Conservation (phyloP, 257 asterid species). For the Fraxinus excelsior region DNA sequence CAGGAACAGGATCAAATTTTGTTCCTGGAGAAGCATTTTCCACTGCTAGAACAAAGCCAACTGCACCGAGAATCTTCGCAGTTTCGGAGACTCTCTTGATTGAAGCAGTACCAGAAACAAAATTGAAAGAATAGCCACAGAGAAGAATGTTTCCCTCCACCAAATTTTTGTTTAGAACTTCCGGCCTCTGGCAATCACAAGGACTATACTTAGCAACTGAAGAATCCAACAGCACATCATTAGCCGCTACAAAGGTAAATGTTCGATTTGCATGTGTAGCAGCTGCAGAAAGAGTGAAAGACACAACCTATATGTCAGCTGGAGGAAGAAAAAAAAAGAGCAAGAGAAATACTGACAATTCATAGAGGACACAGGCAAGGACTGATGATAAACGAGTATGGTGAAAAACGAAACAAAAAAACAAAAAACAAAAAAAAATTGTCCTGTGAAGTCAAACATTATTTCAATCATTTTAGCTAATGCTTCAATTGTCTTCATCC, state of each 20-base stretch:
- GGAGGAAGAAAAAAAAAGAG: conserved; percentile 1
- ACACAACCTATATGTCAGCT: conserved; percentile 24
- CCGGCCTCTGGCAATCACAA: conserved; percentile 94
- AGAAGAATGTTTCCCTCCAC: conserved; percentile 94
- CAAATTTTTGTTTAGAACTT: conserved; percentile 76
- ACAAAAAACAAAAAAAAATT: too few species aligned
- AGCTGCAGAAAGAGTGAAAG: conserved; percentile 57
- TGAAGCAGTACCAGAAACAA: conserved; percentile 84
- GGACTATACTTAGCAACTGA: conserved; percentile 65
- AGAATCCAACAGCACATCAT: conserved; percentile 82
- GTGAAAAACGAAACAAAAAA: too few species aligned
- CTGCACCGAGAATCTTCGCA: conserved; percentile 88
- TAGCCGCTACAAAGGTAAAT: conserved; percentile 89
- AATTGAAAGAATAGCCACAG: conserved; percentile 95
- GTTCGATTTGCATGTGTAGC: conserved; percentile 79
- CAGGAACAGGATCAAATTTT: conserved; percentile 91
- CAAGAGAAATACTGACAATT: conserved; percentile 11
- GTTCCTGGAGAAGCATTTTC: conserved; percentile 94
- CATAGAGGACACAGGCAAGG: too few species aligned
- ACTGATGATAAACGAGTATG: not conserved
- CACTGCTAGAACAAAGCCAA: conserved; percentile 94
- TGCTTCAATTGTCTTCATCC: not conserved
- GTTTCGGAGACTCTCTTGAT: conserved; percentile 79
- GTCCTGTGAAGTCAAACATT: not conserved
- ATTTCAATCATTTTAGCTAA: not conserved